Conservation (phyloP, 176 grass and related monocot genomes). For the Typha latifolia region DNA sequence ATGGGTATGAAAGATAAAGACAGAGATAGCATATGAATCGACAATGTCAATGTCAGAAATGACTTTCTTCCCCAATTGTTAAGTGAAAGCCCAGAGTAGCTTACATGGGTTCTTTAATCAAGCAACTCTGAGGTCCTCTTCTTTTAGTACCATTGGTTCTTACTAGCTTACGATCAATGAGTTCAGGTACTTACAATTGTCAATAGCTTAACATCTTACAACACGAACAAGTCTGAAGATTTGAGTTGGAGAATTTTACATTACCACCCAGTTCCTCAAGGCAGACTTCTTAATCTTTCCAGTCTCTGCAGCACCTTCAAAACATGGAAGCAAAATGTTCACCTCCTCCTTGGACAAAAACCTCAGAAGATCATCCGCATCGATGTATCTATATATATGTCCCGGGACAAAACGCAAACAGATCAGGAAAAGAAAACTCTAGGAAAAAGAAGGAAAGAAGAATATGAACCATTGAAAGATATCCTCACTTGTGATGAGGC, state of each 20-base stretch:
- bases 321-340: slow-evolving; percentile 49
- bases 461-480: not conserved
- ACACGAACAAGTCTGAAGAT: slow-evolving; percentile 1
- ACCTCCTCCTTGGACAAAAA: slow-evolving; percentile 80
- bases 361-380: slow-evolving; percentile 55
- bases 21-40: too few species aligned
- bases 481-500: slow-evolving; percentile 47
- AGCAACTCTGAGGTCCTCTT: not conserved
- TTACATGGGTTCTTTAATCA: not conserved
- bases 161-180: not conserved
- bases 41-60: too few species aligned
- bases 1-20: too few species aligned
- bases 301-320: slow-evolving; percentile 76
- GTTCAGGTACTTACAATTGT: not conserved
- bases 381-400: slow-evolving; percentile 52
- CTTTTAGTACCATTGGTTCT: not conserved
- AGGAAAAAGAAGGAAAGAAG: not conserved
- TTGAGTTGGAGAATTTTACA: slow-evolving; percentile 1
- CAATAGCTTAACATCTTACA: not conserved
- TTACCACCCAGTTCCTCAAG: slow-evolving; percentile 98
- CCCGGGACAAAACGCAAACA: not conserved
- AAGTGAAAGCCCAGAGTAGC: not conserved
- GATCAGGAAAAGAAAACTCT: not conserved
- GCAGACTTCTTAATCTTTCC: slow-evolving; percentile 54
- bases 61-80: too few species aligned